These are phyloP conservation scores for Aquilaria malaccensis DNA, from an alignment of 345 rosid genomes.

Conservation along the genomic window DNA sequence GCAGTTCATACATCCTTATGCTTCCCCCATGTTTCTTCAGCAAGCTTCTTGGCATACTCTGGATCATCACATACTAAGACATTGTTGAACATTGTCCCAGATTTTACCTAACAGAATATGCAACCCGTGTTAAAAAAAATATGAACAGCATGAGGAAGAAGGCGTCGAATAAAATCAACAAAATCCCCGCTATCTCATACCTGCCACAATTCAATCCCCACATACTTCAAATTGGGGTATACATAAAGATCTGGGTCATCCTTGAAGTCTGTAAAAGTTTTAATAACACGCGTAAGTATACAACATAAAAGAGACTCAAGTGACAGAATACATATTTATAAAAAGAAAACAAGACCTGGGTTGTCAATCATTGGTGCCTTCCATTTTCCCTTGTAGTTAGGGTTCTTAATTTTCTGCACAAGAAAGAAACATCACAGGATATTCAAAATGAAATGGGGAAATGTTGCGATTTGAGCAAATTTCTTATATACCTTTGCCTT, in stretches of 20 bases:
- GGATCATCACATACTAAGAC: constrained; percentile 71
- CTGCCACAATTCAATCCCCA: constrained; percentile 99
- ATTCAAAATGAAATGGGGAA: constrained; percentile 1
- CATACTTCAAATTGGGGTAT: constrained; percentile 85
- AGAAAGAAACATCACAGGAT: not conserved
- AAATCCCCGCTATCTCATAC: constrained; percentile 21
- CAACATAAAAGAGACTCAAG: not conserved
- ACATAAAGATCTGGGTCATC: constrained; percentile 90
- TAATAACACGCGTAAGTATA: constrained; percentile 2
- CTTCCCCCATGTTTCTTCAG: constrained; percentile 97
- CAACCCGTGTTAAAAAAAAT: not conserved
- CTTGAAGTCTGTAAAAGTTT: constrained; percentile 62
- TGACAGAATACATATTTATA: not conserved
- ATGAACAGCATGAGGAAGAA: not conserved
- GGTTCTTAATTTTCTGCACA: constrained; percentile 89
- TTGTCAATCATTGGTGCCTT: constrained; percentile 94
- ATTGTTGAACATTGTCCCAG: constrained; percentile 94
- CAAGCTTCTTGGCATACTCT: constrained; percentile 76
- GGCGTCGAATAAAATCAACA: too few relatives aligned
- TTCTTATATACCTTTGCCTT: constrained; percentile 60
- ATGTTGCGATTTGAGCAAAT: constrained; percentile 4
- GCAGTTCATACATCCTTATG: constrained; percentile 65
- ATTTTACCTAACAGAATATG: constrained; percentile 57
- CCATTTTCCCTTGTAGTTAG: constrained; percentile 95
- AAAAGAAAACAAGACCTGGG: constrained; percentile 54